Conservation (phyloP, 495 filamentous ascomycete genomes). For the Podospora sp. region DNA sequence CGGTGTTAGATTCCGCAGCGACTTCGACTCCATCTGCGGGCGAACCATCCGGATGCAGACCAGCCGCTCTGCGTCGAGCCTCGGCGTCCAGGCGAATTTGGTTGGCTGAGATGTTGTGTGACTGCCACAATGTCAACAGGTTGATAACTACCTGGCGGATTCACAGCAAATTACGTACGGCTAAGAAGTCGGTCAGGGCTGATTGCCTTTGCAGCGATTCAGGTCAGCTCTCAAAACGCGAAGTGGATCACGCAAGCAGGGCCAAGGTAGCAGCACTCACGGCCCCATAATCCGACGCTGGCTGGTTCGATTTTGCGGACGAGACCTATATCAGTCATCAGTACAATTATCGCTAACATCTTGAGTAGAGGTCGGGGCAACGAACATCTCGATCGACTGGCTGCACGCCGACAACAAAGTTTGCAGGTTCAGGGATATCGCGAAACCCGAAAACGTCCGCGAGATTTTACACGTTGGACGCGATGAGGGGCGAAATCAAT, state of each 20-base stretch:
- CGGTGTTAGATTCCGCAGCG: slow-evolving; percentile 23
- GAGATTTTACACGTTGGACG: slow-evolving; percentile 25
- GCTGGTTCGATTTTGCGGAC: slow-evolving; percentile 20
- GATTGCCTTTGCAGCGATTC: slow-evolving; percentile 52
- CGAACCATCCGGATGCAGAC: slow-evolving; percentile 25
- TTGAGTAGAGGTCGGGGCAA: not conserved
- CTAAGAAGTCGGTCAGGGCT: slow-evolving; percentile 79
- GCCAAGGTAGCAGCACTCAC: slow-evolving; percentile 31
- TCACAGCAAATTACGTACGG: slow-evolving; percentile 43
- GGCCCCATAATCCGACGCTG: slow-evolving; percentile 38
- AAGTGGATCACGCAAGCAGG: not conserved
- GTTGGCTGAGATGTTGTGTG: slow-evolving; percentile 85
- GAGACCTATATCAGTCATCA: slow-evolving; percentile 18
- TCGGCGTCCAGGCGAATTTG: slow-evolving; percentile 69
- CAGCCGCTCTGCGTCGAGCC: slow-evolving; percentile 53
- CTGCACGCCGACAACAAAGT: not conserved
- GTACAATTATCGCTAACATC: slow-evolving; percentile 3
- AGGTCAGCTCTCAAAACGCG: not conserved
- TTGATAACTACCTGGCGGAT: slow-evolving; percentile 32
- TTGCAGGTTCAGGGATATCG: not conserved
- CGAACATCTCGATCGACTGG: not conserved
- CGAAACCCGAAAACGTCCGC: not conserved
- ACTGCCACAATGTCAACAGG: slow-evolving; percentile 42
- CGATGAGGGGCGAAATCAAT: slow-evolving; percentile 37
- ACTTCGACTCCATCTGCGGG: slow-evolving; percentile 12